Base-by-base conservation (phyloP, 129 eudicot species). In the Oenanthe sinensis region DNA sequence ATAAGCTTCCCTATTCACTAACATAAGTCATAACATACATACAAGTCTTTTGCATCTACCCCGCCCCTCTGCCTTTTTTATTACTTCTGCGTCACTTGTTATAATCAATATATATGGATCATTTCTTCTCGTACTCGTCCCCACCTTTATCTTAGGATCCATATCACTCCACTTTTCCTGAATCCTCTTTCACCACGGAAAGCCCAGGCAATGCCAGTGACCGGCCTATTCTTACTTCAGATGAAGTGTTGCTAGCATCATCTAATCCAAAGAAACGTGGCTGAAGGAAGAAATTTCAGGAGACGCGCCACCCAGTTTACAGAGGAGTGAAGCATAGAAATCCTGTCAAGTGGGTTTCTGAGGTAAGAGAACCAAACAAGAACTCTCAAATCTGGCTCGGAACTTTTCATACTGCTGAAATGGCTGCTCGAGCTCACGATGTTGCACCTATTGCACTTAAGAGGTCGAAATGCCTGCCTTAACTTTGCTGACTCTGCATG, bases 401-500 rank as follows among this genome's bases (percentile, higher is more conserved):
- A n/a, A 85, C 88, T 1, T 82, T 74, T 44, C 80, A 69, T 4
- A 76, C 85, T 17, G 83, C 83, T 22, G 80, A 85, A 78, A 85
- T 85, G 87, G 87, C 88, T 8, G 88, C 88, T 71, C n/a, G 85
- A 77, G 88, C 88, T 22, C 88, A 85, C 72, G 86, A 85, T 33
- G 88, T 85, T 16, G 90, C 87, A 4, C 84, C 85, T 30, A 81
- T 81, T 69, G 87, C 87, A 0, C 86, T 92, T 0, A 3, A 80
- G 88, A 55, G 96, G 96, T 13, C 43, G 83, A 13, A 77, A 85
- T 2, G 96, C 89, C 10, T 84, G 90, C 15, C 82, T 92, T 26
- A 90, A 90, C 54, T 92, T 92, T 78, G 91, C 91, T 0, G 93
- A 90, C 77, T 90, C 91, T 0, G 46, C 90, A 1, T 83, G 89